phyloP scores from a whole-genome alignment of 768 basidiomycete genomes.

The Serendipita sp. region DNA sequence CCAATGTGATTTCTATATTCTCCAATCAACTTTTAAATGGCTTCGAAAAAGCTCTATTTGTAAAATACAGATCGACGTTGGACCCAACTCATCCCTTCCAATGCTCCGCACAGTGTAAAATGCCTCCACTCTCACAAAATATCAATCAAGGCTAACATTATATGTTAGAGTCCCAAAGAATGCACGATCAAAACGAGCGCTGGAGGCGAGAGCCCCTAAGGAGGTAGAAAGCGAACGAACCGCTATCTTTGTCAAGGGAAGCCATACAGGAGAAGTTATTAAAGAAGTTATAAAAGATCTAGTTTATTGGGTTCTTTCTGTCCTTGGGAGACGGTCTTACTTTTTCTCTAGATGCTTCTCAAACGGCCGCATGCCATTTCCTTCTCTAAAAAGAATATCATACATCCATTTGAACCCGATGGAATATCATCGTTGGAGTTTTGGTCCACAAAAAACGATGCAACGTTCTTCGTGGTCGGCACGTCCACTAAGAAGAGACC shows the following conservation, averaged over 20 bases:
- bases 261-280: constrained; percentile 67
- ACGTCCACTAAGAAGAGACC: constrained; percentile 92
- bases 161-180: constrained; percentile 76
- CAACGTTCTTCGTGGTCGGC: constrained; percentile 76
- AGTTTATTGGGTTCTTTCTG: constrained; percentile 32
- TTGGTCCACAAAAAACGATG: constrained; percentile 90
- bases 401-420: constrained; percentile 80
- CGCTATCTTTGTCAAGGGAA: constrained; percentile 80
- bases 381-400: constrained; percentile 84
- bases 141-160: background rate
- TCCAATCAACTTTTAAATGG: too few relatives aligned
- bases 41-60: too few relatives aligned
- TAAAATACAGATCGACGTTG: too few relatives aligned
- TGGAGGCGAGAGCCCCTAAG: constrained; percentile 77
- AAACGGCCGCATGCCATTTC: constrained; percentile 84
- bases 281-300: constrained; percentile 77
- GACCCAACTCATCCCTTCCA: background rate
- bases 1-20: too few relatives aligned
- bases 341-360: constrained; percentile 57
- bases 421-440: constrained; percentile 63
- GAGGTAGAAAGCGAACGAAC: constrained; percentile 79
- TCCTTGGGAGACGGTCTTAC: background rate
- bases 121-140: background rate
- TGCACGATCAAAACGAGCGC: constrained; percentile 80
- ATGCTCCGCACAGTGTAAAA: constrained; percentile 24